Base-by-base conservation (phyloP, 2,329 filamentous ascomycete genomes). In the Metarhizium rileyi region DNA sequence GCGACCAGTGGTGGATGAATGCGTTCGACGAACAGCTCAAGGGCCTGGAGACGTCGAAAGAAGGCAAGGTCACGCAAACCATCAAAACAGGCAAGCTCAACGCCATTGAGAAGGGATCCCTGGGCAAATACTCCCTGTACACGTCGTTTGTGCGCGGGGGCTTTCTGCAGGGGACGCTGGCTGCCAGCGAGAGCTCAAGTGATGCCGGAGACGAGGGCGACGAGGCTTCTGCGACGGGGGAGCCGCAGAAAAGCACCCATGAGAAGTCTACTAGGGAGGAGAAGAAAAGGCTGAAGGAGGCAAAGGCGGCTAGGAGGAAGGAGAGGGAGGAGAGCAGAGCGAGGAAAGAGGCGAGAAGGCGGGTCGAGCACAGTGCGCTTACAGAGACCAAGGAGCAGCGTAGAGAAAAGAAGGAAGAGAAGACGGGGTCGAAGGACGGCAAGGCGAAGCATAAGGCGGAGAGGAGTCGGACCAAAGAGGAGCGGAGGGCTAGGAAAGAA, bases 1-100 rank as follows among this genome's bases (percentile, higher is more conserved):
- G 75, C 58, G 91, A 96, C 63, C 90, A 95, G 65, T 98, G 93
- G 93, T 98, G 93, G 93, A 76, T 95, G 68, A 85, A 88, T 51
- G 93, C 93, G 10, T 96, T 95, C 58, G 91, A 97, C 67, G 84
- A 90, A 64, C 90, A 90, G 50, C 72, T 96, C 56, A 86, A 93
- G 66, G 86, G 84, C 4, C 76, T 95, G 48, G 85, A 87, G 62
- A 81, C 78, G 1, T 74, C 75, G 23, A 73, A 74, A 56, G 68
- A 78, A 56, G 75, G 80, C 48, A 70, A 72, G 57, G 70, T 81
- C 50, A 68, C 77, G 57, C 70, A 84, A 72, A 76, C 78, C 52
- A 64, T 79, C 54, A 71, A 68, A 28, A 71, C 73, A 50, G 71
- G 77, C 52, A 72, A 75, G 53, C 68, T 82, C 47, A 76, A 81